Evolutionary conservation across 495 filamentous ascomycete species (phyloP).

Genomic region (Lepraria neglecta): DNA sequence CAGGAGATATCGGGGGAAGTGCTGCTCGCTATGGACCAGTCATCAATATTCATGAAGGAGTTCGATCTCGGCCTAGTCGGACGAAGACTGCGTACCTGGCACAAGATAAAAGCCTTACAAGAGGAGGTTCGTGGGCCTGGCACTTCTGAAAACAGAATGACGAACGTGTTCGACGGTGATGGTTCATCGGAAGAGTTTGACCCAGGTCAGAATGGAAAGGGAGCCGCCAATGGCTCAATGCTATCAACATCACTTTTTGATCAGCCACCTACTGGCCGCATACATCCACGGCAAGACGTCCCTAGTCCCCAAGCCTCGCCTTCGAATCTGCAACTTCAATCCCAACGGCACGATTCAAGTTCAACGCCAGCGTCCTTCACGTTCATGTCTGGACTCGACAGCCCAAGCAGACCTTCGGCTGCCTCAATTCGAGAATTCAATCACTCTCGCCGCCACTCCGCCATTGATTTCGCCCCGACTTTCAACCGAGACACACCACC

Average conservation of each 20-base stretch:
- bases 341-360: constrained; percentile 24
- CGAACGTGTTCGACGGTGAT: constrained; percentile 29
- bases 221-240: constrained; percentile 32
- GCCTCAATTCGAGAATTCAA: constrained; percentile 79
- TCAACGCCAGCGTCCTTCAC: constrained; percentile 37
- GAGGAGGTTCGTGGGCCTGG: constrained; percentile 60
- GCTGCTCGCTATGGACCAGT: constrained; percentile 88
- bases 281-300: constrained; percentile 18
- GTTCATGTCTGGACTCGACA: constrained; percentile 46
- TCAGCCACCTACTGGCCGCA: constrained; percentile 24
- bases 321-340: constrained; percentile 19
- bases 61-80: constrained; percentile 92
- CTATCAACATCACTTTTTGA: constrained; percentile 32
- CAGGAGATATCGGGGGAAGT: constrained; percentile 96
- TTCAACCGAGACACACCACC: constrained; percentile 21
- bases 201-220: constrained; percentile 35
- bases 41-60: constrained; percentile 86
- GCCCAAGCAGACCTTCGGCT: constrained; percentile 61
- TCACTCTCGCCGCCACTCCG: constrained; percentile 81
- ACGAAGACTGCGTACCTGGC: constrained; percentile 84
- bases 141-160: constrained; percentile 24
- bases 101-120: constrained; percentile 83
- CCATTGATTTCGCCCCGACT: constrained; percentile 56
- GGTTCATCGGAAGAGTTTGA: constrained; percentile 36
- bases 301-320: constrained; percentile 21